A percentile compares a stretch with the other conserved stretches of the same genome.
Evolutionary conservation across 371 early-diverging fungal genomes (phyloP).

Genomic region (Hamiltosporidium tvaerminnensis): DNA sequence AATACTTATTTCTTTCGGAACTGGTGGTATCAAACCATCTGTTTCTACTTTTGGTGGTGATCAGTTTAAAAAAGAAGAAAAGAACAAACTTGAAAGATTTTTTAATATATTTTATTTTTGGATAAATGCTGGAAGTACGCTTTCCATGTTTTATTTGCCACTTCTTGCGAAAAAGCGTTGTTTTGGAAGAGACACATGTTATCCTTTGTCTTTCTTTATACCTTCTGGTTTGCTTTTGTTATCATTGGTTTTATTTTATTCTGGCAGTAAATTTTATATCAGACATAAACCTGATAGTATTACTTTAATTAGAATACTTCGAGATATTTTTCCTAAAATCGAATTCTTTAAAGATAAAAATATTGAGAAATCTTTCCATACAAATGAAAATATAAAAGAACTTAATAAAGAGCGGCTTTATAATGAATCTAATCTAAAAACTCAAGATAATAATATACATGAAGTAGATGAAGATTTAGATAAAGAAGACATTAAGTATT

Average conservation of each 20-base stretch:
- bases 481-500: no score
- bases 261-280: slow-evolving; percentile 19
- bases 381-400: not conserved
- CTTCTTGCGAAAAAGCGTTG: slow-evolving; percentile 12
- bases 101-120: slow-evolving; percentile 64
- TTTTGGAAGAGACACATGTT: slow-evolving; percentile 38
- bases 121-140: slow-evolving; percentile 60
- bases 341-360: not conserved
- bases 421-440: not conserved
- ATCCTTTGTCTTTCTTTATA: slow-evolving; percentile 41
- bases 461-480: no score
- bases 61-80: slow-evolving; percentile 54
- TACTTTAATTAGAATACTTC: slow-evolving; percentile 3
- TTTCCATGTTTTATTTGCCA: slow-evolving; percentile 33
- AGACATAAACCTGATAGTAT: slow-evolving; percentile 6
- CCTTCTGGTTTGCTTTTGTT: slow-evolving; percentile 30
- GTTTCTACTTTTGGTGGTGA: slow-evolving; percentile 61
- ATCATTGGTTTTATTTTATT: slow-evolving; percentile 33
- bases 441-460: no score
- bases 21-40: slow-evolving; percentile 70
- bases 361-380: not conserved
- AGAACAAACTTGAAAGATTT: slow-evolving; percentile 36
- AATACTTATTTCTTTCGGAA: slow-evolving; percentile 62
- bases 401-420: not conserved
- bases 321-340: not conserved